Evolutionary conservation across 345 rosid species (phyloP).

Genomic region (Rhodomyrtus tomentosa): DNA sequence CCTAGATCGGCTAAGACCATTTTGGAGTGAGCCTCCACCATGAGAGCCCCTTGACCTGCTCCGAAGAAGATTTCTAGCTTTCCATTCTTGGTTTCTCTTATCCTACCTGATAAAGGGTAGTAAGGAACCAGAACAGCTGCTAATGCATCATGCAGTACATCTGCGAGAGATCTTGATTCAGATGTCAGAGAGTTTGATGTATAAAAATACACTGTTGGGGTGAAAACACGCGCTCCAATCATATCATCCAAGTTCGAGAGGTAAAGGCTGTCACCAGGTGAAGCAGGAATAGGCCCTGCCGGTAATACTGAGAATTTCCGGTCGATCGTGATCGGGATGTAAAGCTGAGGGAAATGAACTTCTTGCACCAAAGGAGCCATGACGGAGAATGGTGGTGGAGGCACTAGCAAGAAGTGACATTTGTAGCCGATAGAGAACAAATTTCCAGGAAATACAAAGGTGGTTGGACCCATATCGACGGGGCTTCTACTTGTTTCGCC

Average conservation of each 20-base stretch:
- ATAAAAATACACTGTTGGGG: slow-evolving; percentile 81
- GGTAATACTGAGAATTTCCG: slow-evolving; percentile 31
- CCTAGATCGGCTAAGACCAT: slow-evolving; percentile 54
- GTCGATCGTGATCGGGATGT: slow-evolving; percentile 33
- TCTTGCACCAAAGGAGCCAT: slow-evolving; percentile 67
- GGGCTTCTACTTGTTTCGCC: background rate
- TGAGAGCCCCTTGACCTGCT: slow-evolving; percentile 52
- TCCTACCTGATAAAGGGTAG: slow-evolving; percentile 76
- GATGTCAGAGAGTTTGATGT: slow-evolving; percentile 4
- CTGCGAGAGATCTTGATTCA: slow-evolving; percentile 9
- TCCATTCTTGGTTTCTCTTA: slow-evolving; percentile 51
- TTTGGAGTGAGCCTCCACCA: slow-evolving; percentile 59
- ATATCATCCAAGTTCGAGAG: slow-evolving; percentile 84
- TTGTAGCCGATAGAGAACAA: slow-evolving; percentile 1
- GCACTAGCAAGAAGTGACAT: background rate
- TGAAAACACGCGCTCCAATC: slow-evolving; percentile 71
- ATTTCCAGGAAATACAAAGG: background rate
- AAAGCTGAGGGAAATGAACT: slow-evolving; percentile 37
- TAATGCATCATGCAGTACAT: slow-evolving; percentile 38
- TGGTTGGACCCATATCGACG: background rate
- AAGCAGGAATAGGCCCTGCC: slow-evolving; percentile 40
- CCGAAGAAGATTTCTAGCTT: slow-evolving; percentile 74
- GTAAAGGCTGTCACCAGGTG: slow-evolving; percentile 41
- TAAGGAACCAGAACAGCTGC: slow-evolving; percentile 63
- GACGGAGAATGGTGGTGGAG: background rate